Evolutionary conservation across 768 basidiomycete genomes (phyloP), one percentile per base, ranked within the genome.

Genomic region (Cystobasidium ongulense): DNA sequence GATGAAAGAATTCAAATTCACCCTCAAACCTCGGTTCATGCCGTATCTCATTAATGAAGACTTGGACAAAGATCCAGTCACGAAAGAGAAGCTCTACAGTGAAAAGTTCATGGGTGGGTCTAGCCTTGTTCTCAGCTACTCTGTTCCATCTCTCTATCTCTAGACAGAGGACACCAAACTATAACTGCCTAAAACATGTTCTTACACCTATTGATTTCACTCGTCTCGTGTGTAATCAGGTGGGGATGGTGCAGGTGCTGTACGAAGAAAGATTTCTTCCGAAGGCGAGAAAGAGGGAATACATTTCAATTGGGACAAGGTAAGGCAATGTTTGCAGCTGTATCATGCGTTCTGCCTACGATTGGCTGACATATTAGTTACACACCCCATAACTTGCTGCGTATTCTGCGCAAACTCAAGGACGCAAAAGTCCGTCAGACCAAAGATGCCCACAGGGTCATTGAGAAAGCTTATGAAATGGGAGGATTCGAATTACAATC

Each of bases 391-490:
- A 7, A 39, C 39, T 17, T 39, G 39, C 39, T 39, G 39, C 39
- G n/a, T n/a, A n/a, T n/a, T n/a, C n/a, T n/a, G n/a, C n/a, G n/a
- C 46, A 50, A n/a, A n/a, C n/a, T n/a, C n/a, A n/a, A 67, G 65
- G 83, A 83, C 18, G 89, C 89, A 23, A 83, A 83, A 17, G 83
- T 91, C 75, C 84, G 85, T 66, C 86, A 87, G 77, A 88, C 90
- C n/a, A 87, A 84, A 41, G 82, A 84, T 23, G 88, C 88, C 10
- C 90, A 91, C 80, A 85, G 90, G 13, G 83, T 92, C 31, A 83
- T 88, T 35, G 85, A 86, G 70, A 88, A 89, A 78, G 89, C 90
- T 0, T 88, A 84, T 79, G 81, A 84, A 75, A 74, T 86, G 23
- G 88, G 87, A 21, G 88, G 89, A 0, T 85, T 87, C 79, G 79